Conservation (phyloP, 257 asterid species). For the Coffea eugenioides region DNA sequence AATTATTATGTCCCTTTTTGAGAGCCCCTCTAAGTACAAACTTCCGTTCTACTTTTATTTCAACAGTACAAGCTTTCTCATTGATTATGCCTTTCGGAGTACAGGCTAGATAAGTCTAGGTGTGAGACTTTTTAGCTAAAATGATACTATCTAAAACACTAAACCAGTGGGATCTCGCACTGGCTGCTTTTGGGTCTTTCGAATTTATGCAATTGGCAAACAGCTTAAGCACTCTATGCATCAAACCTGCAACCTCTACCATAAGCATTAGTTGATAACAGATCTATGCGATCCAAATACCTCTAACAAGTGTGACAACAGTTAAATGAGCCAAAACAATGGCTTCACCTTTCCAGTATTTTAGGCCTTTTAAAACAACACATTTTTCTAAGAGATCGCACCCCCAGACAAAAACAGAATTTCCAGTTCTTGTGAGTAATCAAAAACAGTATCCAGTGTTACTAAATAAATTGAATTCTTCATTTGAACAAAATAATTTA, state of each 20-base stretch:
- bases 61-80: background rate
- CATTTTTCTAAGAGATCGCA: background rate
- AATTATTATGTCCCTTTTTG: background rate
- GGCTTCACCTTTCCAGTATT: background rate
- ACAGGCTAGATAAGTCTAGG: background rate
- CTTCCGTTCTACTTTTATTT: background rate
- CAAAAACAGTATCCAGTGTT: background rate
- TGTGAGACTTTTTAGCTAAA: background rate
- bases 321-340: background rate
- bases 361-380: background rate
- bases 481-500: background rate
- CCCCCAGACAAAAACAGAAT: background rate
- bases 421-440: background rate
- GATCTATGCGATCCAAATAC: background rate
- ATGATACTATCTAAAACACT: background rate
- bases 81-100: background rate
- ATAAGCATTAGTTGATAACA: background rate
- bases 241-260: conserved; percentile 8
- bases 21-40: background rate
- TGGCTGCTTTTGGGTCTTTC: background rate
- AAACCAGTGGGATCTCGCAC: background rate
- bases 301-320: background rate
- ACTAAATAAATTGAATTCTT: background rate
- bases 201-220: background rate
- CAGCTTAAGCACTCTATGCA: background rate